Evolutionary conservation across 2,329 filamentous ascomycete genomes (phyloP).

Genomic region (Paracorniculantispora psalliotae): DNA sequence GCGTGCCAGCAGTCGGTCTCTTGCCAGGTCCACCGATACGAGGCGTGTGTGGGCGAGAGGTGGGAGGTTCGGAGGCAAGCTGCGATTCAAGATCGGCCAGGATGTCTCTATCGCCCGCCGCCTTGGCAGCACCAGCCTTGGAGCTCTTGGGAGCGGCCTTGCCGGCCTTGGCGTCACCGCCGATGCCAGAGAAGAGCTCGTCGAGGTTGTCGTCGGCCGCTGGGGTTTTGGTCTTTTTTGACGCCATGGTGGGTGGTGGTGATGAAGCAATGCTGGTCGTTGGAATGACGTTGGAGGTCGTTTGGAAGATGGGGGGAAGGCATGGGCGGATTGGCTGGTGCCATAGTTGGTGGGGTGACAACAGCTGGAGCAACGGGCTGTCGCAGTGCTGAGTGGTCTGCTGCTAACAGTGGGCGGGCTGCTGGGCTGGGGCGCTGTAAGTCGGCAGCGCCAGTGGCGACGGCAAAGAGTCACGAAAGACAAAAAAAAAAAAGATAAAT

Average conservation of each 20-base stretch:
- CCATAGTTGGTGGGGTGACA: constrained; percentile 15
- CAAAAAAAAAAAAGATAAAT: too few species aligned
- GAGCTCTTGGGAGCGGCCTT: constrained; percentile 40
- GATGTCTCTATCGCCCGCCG: constrained; percentile 62
- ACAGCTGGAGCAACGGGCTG: neutral
- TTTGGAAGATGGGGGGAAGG: neutral
- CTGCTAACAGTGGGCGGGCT: neutral
- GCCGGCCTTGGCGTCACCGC: constrained; percentile 45
- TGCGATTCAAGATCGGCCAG: constrained; percentile 76
- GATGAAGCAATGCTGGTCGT: neutral
- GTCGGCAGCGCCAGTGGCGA: too few species aligned
- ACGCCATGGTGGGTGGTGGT: constrained; percentile 42
- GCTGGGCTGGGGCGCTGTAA: too few species aligned
- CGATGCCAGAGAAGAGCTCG: constrained; percentile 61
- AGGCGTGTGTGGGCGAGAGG: constrained; percentile 78
- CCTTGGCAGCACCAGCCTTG: constrained; percentile 45
- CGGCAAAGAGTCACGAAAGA: too few species aligned
- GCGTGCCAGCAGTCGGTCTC: constrained; percentile 44
- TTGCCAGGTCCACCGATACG: constrained; percentile 51
- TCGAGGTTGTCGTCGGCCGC: constrained; percentile 58
- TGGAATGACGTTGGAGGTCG: constrained; percentile 7
- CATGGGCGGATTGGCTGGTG: constrained; percentile 8
- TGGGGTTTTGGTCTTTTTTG: constrained; percentile 52
- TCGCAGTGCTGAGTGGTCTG: neutral
- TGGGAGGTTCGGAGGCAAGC: constrained; percentile 65